Evolutionary conservation across 2,329 filamentous ascomycete genomes (phyloP), one percentile per base, ranked within the genome.

Genomic region (Coccinonectria pachysandricola): DNA sequence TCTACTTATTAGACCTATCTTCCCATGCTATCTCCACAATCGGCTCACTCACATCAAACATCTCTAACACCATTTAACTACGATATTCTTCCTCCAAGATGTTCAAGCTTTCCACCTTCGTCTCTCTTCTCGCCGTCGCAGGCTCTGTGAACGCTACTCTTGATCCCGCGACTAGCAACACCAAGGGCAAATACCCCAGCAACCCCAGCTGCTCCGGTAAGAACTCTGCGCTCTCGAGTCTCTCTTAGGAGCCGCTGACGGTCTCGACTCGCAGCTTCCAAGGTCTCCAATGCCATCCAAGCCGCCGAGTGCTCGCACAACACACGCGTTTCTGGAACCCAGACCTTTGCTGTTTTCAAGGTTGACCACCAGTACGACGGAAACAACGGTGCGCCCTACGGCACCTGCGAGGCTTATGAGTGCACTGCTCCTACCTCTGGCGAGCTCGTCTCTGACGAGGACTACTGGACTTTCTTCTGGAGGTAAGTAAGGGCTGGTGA

Each of bases 391-490:
- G 42, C 42, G 3, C 42, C 42, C 1, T 45, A 45, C 17, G 42
- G 42, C 3, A 42, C 30, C 3, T 45, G 42, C 12, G 19, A 29
- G 21, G 42, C 42, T 5, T 45, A 45, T 15, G 31, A 32, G 7
- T 45, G 42, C 12, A 32, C 29, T 10, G 29, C 42, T 15, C 42
- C 42, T 4, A 32, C 32, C 7, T 29, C 30, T 7, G 20, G 17
- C 3, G 26, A 31, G 18, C 19, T 45, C 19, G 36, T 31, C 7
- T 12, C 29, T 2, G 22, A 45, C n/a, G 16, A 21, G 2, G 42
- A 43, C 19, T 45, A 36, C 35, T 45, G 42, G 42, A 45, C 42
- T 7, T 45, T 45, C 20, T 45, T 42, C 37, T 45, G 42, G 42
- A 35, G 29, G 42, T 45, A 27, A 33, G 39, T 32, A 7, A 3